Base-by-base conservation (phyloP, 1,284 basidiomycete genomes). In the Cryptococcus wingfieldii region DNA sequence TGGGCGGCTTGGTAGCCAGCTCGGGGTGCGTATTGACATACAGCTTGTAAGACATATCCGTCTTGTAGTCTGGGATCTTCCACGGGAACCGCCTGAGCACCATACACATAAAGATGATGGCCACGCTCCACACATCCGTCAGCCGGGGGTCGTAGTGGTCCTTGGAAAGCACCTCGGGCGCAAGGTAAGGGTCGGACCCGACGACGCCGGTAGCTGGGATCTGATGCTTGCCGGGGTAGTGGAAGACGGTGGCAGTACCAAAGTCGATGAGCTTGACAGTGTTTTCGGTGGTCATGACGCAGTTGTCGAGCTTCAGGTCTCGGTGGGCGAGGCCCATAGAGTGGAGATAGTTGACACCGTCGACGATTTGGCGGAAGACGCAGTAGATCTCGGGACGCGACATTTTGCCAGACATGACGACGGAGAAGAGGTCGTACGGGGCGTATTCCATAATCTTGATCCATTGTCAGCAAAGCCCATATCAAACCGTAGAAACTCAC, bases 351-450 rank as follows among this genome's bases (percentile, higher is more conserved):
- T 96, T 89, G 65, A 99, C 95, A 54, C 96, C 96, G 69, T 94
- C 90, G 75, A 95, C 90, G 63, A 99, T 98, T 79, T 99, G 96
- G 54, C 92, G 89, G 80, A 98, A 98, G 63, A 98, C 92, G 73
- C 96, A 99, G 80, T 98, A 98, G 61, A 97, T 95, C 78, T 99
- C 95, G 51, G 93, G 92, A 28, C 94, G 87, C 56, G 87, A 85
- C 96, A 99, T 99, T 79, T 92, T 95, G 63, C 92, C 90, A 34
- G 94, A 95, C 96, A 99, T 99, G 80, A 99, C 96, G 69, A 98
- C 93, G 55, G 88, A 91, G 80, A 99, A 99, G 51, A 99, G 85
- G 78, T 99, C 96, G 74, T 88, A 96, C 14, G 96, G 95, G 1
- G 96, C 96, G 70, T 97, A 98, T 78, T 98, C 94, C 96, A 99